Evolutionary conservation across 371 early-diverging fungal species (phyloP).

Genomic region (Mortierella sp.): DNA sequence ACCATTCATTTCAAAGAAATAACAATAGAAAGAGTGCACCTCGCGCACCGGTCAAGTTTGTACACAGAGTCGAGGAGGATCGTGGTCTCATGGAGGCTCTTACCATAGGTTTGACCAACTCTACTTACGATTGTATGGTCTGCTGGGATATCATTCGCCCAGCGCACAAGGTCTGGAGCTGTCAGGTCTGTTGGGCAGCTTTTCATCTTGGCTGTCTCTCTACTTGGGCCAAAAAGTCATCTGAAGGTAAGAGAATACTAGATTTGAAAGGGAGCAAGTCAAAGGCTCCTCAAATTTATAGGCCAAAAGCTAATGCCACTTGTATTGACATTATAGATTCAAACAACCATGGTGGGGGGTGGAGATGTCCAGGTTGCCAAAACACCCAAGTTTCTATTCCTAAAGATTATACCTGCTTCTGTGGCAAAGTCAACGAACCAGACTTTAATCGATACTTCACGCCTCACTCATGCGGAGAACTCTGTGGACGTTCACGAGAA

Average conservation of each 20-base stretch:
- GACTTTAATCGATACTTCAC: conserved; percentile 69
- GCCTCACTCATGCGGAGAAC: conserved; percentile 90
- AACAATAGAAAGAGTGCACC: not conserved
- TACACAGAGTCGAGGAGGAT: conserved; percentile 39
- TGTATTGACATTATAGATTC: conserved; percentile 20
- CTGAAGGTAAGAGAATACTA: conserved; percentile 61
- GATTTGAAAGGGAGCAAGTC: not conserved
- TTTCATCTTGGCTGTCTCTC: conserved; percentile 88
- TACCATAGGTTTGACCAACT: conserved; percentile 70
- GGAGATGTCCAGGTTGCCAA: conserved; percentile 98
- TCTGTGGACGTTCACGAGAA: conserved; percentile 74
- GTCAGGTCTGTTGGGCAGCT: conserved; percentile 89
- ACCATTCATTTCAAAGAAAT: not conserved
- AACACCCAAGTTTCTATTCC: conserved; percentile 75
- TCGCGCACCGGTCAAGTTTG: conserved; percentile 16
- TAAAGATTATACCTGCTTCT: conserved; percentile 85
- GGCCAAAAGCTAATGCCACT: not conserved
- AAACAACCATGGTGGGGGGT: conserved; percentile 54
- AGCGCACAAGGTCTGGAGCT: conserved; percentile 84
- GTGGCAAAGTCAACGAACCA: conserved; percentile 85
- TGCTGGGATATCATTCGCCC: conserved; percentile 88
- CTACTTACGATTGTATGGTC: conserved; percentile 94
- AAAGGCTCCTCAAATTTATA: not conserved
- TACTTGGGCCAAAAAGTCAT: conserved; percentile 80
- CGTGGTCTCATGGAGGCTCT: conserved; percentile 73